These are phyloP conservation scores for Chenopodium quinoa DNA, from an alignment of 148 eudicot species.

Conservation along the genomic window DNA sequence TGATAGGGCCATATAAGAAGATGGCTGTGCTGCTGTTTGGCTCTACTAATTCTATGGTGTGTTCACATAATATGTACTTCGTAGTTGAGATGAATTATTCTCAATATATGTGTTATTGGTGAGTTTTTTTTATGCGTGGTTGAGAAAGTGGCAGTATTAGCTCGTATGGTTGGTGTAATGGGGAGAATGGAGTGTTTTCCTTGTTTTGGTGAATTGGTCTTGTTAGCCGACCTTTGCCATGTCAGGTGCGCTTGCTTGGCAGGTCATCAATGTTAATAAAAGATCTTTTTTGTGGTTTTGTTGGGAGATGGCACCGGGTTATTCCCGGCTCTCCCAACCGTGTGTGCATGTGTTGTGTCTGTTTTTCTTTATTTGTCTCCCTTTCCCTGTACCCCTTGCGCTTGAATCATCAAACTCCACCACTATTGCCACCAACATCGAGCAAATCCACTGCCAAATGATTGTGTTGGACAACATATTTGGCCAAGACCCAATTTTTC, in stretches of 20 bases:
- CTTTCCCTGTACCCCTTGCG: neutral
- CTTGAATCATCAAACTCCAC: neutral
- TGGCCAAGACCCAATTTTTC: neutral
- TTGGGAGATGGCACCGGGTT: slow-evolving; percentile 68
- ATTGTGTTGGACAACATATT: neutral
- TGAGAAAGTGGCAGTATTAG: neutral
- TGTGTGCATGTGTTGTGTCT: slow-evolving; percentile 16
- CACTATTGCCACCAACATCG: neutral
- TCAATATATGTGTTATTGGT: too few species aligned
- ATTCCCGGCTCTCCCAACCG: slow-evolving; percentile 54
- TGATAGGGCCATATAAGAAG: too few species aligned
- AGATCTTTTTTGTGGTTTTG: slow-evolving; percentile 14
- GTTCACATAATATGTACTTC: too few species aligned
- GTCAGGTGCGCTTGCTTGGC: slow-evolving; percentile 51
- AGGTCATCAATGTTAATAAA: slow-evolving; percentile 36
- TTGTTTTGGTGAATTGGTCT: neutral
- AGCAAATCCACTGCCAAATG: neutral
- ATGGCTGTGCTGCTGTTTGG: neutral
- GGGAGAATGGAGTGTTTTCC: neutral
- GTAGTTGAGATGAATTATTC: too few species aligned
- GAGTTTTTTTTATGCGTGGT: neutral
- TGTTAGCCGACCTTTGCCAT: slow-evolving; percentile 45
- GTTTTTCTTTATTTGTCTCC: neutral
- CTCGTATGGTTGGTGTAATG: neutral
- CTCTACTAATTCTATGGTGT: neutral